A percentile compares a stretch with the other conserved stretches of the same genome.
Evolutionary conservation across 1,284 basidiomycete genomes (phyloP).

Genomic region (Moesziomyces antarcticus): DNA sequence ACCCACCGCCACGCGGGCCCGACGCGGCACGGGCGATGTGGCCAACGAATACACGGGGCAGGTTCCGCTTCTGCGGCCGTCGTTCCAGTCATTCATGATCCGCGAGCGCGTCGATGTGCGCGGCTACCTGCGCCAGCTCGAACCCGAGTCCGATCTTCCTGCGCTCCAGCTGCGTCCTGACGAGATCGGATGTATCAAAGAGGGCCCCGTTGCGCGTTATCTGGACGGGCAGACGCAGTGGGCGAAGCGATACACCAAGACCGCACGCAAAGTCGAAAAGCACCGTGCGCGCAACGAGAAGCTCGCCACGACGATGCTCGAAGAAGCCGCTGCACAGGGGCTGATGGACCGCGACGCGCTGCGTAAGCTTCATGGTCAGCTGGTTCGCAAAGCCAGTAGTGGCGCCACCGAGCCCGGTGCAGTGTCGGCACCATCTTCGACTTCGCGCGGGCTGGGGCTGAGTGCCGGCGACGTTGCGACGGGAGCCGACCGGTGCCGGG

Average conservation of each 20-base stretch:
- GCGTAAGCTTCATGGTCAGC: slow-evolving; percentile 4
- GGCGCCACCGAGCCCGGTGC: neutral
- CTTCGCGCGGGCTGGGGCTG: slow-evolving; percentile 2
- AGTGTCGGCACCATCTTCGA: neutral
- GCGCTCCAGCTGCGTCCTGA: slow-evolving; percentile 76
- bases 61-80: slow-evolving; percentile 61
- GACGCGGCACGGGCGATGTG: slow-evolving; percentile 25
- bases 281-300: slow-evolving; percentile 39
- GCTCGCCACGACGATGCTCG: slow-evolving; percentile 23
- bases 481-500: slow-evolving; percentile 11
- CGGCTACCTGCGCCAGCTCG: slow-evolving; percentile 82
- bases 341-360: slow-evolving; percentile 22
- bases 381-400: slow-evolving; percentile 7
- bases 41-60: slow-evolving; percentile 61
- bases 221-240: slow-evolving; percentile 44
- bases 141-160: slow-evolving; percentile 76
- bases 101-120: slow-evolving; percentile 85
- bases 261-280: slow-evolving; percentile 39
- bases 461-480: slow-evolving; percentile 11
- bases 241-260: slow-evolving; percentile 47
- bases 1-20: neutral
- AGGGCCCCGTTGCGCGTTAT: slow-evolving; percentile 66
- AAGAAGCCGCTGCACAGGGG: slow-evolving; percentile 34
- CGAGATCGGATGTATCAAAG: slow-evolving; percentile 72
- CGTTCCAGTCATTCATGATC: slow-evolving; percentile 74